Conservation (phyloP, 1,139 yeast genomes). For the Yamadazyma epiphylla region DNA sequence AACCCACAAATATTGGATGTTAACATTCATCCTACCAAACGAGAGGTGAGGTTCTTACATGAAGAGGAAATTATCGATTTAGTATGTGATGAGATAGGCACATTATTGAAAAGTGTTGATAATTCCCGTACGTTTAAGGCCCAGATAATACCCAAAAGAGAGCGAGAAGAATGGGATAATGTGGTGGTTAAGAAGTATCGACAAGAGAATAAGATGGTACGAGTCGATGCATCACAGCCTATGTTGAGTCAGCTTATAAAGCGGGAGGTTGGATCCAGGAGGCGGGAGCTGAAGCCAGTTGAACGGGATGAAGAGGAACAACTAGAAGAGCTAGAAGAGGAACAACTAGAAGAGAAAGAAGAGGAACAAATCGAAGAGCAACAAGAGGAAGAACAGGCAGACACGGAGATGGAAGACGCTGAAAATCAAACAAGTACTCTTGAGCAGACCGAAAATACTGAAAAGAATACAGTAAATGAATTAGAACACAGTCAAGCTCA, state of each 20-base stretch:
- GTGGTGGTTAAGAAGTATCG: conserved; percentile 26
- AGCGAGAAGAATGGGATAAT: conserved; percentile 9
- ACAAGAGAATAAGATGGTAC: conserved; percentile 62
- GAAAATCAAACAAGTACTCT: conserved; percentile 1
- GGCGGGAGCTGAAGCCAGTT: too few species aligned
- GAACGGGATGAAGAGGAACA: conserved; percentile 1
- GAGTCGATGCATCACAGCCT: conserved; percentile 59
- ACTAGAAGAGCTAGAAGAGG: conserved; percentile 1
- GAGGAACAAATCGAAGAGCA: conserved; percentile 3
- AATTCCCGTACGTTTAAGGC: conserved; percentile 66
- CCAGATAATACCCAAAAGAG: conserved; percentile 41
- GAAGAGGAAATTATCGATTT: conserved; percentile 82
- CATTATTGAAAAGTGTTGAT: conserved; percentile 55
- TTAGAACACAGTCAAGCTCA: conserved; percentile 1
- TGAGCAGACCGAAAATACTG: too few species aligned
- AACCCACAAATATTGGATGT: conserved; percentile 78
- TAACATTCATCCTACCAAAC: conserved; percentile 92
- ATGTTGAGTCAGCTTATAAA: conserved; percentile 14
- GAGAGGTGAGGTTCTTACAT: conserved; percentile 81
- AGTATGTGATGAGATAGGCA: conserved; percentile 50
- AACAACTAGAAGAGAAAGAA: conserved; percentile 1
- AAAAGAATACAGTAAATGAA: too few species aligned
- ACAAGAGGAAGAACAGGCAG: conserved; percentile 1
- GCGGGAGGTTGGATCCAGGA: conserved; percentile 2
- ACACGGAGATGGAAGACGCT: conserved; percentile 4